Evolutionary conservation across 2,329 filamentous ascomycete species (phyloP), one percentile per base, ranked within the genome.

Genomic region (Raffaelea ambrosiae): DNA sequence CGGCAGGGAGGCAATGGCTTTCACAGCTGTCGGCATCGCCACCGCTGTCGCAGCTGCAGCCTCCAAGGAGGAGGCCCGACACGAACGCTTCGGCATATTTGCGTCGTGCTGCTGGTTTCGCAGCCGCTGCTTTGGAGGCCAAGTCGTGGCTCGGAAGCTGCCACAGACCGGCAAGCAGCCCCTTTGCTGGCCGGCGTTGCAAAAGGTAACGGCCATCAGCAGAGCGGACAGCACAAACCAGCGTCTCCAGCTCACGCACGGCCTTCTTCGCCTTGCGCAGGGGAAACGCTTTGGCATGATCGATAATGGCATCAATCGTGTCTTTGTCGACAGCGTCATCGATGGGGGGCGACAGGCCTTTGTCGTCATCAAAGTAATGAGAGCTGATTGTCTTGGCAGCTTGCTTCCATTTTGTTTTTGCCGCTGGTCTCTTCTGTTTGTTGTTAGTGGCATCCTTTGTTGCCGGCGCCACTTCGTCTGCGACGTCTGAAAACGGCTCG

Each of bases 121-220:
- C 22, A 13, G 29, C 10, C 11, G n/a, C n/a, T 21, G 26, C 5
- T 2, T 16, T 16, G 31, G 5, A 38, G 39, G 29, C 29, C 21
- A 55, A 14, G 38, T 54, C 52, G 3, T 61, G 56, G 53, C 73
- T 77, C 0, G 76, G 76, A 5, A 80, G 66, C 52, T 80, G 75
- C 76, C 76, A 79, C 5, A 80, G 53, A 0, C 74, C 70, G 0
- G 75, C 76, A 0, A 79, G 61, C 1, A 79, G 65, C 0, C 76
- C 76, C 56, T 73, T 78, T 11, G 68, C 66, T 0, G 76, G 74
- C 0, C 76, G 72, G 1, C 68, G 68, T 16, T 71, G 70, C 46
- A 79, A 63, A 3, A 79, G 59, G 46, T 71, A 76, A 3, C 58
- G 53, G 0, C 69, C 69, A 47, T 74, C 68, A 26, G 55, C 64